Evolutionary conservation across 805 yeast genomes (phyloP), one percentile per base, ranked within the genome.

Genomic region (Cyberlindnera galapagoensis): DNA sequence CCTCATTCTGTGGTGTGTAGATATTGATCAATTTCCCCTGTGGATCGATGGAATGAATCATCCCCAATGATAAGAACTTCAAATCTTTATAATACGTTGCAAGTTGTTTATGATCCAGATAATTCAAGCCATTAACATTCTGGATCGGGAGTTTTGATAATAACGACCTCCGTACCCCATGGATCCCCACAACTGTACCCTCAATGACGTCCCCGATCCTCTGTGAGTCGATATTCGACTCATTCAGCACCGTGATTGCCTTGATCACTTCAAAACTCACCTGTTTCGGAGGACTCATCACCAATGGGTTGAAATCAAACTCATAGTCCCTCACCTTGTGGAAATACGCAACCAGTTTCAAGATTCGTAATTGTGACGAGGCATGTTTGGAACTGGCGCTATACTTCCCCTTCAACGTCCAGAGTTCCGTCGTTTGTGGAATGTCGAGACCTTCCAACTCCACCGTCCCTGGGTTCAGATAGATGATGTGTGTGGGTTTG

Each of bases 11-110:
- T 0, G 85, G 86, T 0, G 80, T 57, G 44, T 81, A 76, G 1
- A 85, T 31, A 36, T 80, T 76, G 26, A 82, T 45, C 11, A 58
- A 40, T 8, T 59, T 47, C 1, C 56, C 47, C 0, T 39, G 35
- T 0, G 40, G 36, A 42, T 78, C 69, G 9, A 84, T 56, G 1
- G 90, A 80, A 48, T 86, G 95, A 0, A 85, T 63, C 30, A 84
- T 59, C 1, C 71, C 76, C 21, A 80, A 54, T 0, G 83, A 79
- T 13, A 65, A 42, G 39, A 69, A 75, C 3, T 44, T 35, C 10
- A 53, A 18, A 33, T 10, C 40, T 26, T 5, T n/a, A n/a, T n/a
- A n/a, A n/a, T n/a, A n/a, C n/a, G n/a, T n/a, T n/a, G n/a, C n/a
- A n/a, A n/a, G n/a, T n/a, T n/a, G n/a, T n/a, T n/a, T n/a, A n/a